Base-by-base conservation (phyloP, 345 rosid genomes). In the Lumnitzera littorea region DNA sequence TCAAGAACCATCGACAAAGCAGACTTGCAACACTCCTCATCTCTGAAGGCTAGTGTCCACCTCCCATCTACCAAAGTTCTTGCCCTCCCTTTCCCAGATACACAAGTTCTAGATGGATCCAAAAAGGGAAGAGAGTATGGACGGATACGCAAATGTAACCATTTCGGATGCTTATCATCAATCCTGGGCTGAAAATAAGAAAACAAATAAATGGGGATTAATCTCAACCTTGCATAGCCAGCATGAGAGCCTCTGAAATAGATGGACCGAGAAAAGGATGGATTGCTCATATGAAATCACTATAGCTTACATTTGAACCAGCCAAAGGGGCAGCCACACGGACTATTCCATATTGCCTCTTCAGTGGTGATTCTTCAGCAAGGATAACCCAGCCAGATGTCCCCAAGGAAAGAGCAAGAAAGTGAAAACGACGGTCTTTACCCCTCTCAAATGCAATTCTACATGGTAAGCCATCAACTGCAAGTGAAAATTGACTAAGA, bases 361-460 rank as follows among this genome's bases (percentile, higher is more conserved):
- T 88, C 73, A 75, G 48, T 25, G 91, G 89, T 43, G 69, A 70
- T 66, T 88, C 91, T 77, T 94, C 99, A 15, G 80, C 73, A 31
- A 91, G 99, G 55, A 86, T 69, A 65, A 94, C 73, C 99, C 99
- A 94, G 48, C 99, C 97, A 55, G 82, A 80, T 20, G 73, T 69
- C 58, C 91, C 95, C 62, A 75, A 23, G 46, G 96, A 80, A 55
- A 81, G 50, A 51, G 92, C 89, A 70, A 88, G 83, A 68, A 91
- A 85, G 66, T 52, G 56, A 78, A 94, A 85, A 58, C 75, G 81
- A 0, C 96, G 97, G 57, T 88, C 99, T 73, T 82, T 91, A 53
- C 91, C 96, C 82, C 88, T 86, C 75, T 91, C 97, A 65, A 95
- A 95, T 66, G 97, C 91, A 71, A 91, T 86, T 77, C 94, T 75